A percentile compares a stretch with the other conserved stretches of the same genome.
Evolutionary conservation across 805 yeast genomes (phyloP).

Genomic region (Maudiozyma serrabonitensis): DNA sequence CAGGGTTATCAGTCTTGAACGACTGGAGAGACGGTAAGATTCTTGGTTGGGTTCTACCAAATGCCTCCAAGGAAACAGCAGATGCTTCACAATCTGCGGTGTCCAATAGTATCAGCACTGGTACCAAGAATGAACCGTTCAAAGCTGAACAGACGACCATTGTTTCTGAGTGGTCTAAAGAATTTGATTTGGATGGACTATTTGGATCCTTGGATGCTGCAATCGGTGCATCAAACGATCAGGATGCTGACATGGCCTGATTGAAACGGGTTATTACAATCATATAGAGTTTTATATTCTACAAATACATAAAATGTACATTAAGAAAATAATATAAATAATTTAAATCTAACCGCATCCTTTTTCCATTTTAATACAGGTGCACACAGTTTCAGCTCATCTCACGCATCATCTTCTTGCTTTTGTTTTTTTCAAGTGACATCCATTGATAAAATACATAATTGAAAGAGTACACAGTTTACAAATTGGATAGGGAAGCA

Average conservation of each 20-base stretch:
- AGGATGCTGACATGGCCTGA: slow-evolving; percentile 10
- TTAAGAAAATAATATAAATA: not conserved
- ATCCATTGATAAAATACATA: no score
- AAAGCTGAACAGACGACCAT: slow-evolving; percentile 58
- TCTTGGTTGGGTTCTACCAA: slow-evolving; percentile 82
- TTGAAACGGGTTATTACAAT: not conserved
- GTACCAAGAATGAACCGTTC: slow-evolving; percentile 33
- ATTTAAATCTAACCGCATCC: no score
- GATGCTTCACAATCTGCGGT: slow-evolving; percentile 8
- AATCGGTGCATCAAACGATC: slow-evolving; percentile 21
- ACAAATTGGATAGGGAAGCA: no score
- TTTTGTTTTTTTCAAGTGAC: no score
- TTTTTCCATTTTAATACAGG: no score
- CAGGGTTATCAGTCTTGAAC: slow-evolving; percentile 71
- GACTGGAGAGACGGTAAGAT: slow-evolving; percentile 98
- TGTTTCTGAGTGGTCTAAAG: slow-evolving; percentile 87
- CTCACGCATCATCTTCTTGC: no score
- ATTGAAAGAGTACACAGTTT: no score
- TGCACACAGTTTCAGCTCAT: no score
- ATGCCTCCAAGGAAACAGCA: slow-evolving; percentile 35
- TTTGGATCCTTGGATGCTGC: slow-evolving; percentile 37
- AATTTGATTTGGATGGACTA: slow-evolving; percentile 82
- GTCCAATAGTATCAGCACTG: slow-evolving; percentile 28
- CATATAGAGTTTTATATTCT: not conserved
- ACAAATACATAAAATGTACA: not conserved